phyloP scores from a whole-genome alignment of 116 monocot species.

The Phalaenopsis hybrid region DNA sequence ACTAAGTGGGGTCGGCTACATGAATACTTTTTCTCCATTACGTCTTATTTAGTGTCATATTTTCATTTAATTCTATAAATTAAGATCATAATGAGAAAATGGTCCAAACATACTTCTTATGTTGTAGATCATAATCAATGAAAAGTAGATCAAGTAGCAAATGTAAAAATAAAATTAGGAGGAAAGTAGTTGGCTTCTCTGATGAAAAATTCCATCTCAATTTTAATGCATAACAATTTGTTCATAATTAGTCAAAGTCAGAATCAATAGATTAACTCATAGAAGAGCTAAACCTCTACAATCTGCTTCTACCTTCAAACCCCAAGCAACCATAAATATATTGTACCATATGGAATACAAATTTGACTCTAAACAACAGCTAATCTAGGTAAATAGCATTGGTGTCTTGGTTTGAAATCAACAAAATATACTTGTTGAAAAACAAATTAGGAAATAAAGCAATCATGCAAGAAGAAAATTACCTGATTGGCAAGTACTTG shows the following conservation, averaged over 20 bases:
- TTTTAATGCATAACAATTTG: not conserved
- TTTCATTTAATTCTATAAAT: too few relatives aligned
- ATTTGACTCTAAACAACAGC: not conserved
- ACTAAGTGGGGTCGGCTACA: too few relatives aligned
- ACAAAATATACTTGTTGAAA: too few relatives aligned
- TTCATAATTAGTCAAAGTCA: not conserved
- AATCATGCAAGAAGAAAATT: not conserved
- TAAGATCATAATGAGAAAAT: too few relatives aligned
- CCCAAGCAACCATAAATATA: not conserved
- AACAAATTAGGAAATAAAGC: not conserved
- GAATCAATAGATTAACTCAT: not conserved
- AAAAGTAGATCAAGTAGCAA: not conserved
- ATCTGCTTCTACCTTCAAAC: not conserved
- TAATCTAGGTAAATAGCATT: not conserved
- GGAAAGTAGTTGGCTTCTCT: not conserved
- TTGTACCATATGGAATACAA: not conserved
- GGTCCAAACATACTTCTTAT: not conserved
- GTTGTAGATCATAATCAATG: not conserved
- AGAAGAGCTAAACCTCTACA: not conserved
- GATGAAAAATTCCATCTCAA: not conserved
- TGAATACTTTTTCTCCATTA: too few relatives aligned
- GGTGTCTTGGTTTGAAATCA: too few relatives aligned
- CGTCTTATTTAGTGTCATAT: too few relatives aligned
- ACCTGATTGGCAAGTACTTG: constrained; percentile 98
- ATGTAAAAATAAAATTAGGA: not conserved